phyloP scores from a whole-genome alignment of 176 grass and related monocot species.

The Hordeum marinum region DNA sequence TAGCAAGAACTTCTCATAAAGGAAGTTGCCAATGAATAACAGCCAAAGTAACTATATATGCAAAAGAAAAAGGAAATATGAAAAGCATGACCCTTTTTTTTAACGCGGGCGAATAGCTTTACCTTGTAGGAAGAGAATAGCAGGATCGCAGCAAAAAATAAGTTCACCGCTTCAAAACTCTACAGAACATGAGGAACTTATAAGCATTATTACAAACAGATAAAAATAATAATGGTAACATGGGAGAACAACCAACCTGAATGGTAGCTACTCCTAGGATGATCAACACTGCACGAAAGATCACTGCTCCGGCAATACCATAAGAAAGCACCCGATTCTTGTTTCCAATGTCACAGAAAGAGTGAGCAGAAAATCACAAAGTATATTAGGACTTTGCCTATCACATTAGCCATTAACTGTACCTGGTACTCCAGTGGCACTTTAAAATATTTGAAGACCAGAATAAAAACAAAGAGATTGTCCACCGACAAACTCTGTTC shows the following conservation, averaged over 20 bases:
- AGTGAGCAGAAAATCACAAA: slow-evolving; percentile 23
- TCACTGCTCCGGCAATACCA: slow-evolving; percentile 93
- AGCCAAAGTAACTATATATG: not conserved
- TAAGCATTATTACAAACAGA: slow-evolving; percentile 9
- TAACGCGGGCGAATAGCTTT: slow-evolving; percentile 8
- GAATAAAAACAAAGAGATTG: slow-evolving; percentile 99
- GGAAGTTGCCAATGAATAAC: not conserved
- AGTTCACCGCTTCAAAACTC: slow-evolving; percentile 95
- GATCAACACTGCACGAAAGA: slow-evolving; percentile 86
- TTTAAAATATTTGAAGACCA: slow-evolving; percentile 95
- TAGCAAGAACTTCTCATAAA: slow-evolving; percentile 15
- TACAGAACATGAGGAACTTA: slow-evolving; percentile 34
- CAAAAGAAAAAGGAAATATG: not conserved
- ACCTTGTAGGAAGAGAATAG: slow-evolving; percentile 97
- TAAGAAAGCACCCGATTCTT: slow-evolving; percentile 91
- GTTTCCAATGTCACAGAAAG: slow-evolving; percentile 30
- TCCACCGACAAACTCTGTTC: slow-evolving; percentile 98
- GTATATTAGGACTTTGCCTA: slow-evolving; percentile 1
- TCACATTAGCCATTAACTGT: slow-evolving; percentile 19
- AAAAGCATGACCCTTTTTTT: slow-evolving; percentile 10
- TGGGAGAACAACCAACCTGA: slow-evolving; percentile 50
- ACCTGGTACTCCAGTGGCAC: slow-evolving; percentile 85
- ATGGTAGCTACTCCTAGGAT: slow-evolving; percentile 73
- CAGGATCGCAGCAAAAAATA: slow-evolving; percentile 82
- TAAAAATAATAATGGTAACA: slow-evolving; percentile 1